Conservation (phyloP, 129 eudicot genomes). For the Saussurea involucrata region DNA sequence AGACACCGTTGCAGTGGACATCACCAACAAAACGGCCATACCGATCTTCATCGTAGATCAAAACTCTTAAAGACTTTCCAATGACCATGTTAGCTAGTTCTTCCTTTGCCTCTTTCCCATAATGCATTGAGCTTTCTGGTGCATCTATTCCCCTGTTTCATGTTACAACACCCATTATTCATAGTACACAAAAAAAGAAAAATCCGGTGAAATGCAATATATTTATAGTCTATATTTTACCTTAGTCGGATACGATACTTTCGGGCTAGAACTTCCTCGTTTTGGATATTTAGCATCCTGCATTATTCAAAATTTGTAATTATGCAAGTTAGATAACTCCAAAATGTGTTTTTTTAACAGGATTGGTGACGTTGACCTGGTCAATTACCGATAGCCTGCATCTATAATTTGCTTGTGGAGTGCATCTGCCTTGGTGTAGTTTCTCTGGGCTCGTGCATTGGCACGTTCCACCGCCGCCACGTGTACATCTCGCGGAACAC, state of each 20-base stretch:
- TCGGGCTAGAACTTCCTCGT: conserved; percentile 69
- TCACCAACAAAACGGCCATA: conserved; percentile 90
- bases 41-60: conserved; percentile 67
- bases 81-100: conserved; percentile 59
- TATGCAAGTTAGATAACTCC: background rate
- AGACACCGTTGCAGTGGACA: conserved; percentile 77
- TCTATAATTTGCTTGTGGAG: conserved; percentile 65
- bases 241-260: conserved; percentile 87
- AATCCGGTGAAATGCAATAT: background rate
- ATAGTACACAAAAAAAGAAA: background rate
- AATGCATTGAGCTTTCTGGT: conserved; percentile 95
- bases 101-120: conserved; percentile 86
- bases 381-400: conserved; percentile 68
- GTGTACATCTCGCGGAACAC: conserved; percentile 70
- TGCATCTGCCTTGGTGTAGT: conserved; percentile 80
- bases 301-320: background rate
- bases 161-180: background rate
- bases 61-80: conserved; percentile 58
- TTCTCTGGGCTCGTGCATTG: conserved; percentile 66
- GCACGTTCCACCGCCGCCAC: conserved; percentile 67
- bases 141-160: conserved; percentile 86
- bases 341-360: background rate
- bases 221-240: conserved; percentile 26
- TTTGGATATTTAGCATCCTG: conserved; percentile 63
- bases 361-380: background rate